Evolutionary conservation across 1,284 basidiomycete genomes (phyloP).

Genomic region (Uromyces viciae-fabae): DNA sequence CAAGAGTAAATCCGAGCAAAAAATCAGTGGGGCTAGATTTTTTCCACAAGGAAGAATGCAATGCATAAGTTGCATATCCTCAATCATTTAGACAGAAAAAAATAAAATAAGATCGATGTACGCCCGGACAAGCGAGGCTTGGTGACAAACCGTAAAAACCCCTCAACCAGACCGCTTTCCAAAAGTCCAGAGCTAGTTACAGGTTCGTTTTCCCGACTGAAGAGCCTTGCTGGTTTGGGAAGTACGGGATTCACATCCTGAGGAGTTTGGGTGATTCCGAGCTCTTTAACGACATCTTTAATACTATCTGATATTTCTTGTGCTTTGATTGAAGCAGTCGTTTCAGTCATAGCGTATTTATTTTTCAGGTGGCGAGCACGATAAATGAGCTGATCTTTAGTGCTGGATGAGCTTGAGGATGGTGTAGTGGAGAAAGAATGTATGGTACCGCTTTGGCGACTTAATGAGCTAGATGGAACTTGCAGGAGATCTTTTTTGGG

Average conservation of each 20-base stretch:
- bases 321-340: constrained; percentile 55
- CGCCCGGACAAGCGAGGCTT: constrained; percentile 63
- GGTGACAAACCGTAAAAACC: constrained; percentile 75
- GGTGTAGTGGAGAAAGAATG: not conserved
- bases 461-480: not conserved
- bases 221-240: constrained; percentile 70
- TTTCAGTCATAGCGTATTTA: not conserved
- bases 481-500: not conserved
- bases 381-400: constrained; percentile 40
- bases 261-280: constrained; percentile 64
- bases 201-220: constrained; percentile 66
- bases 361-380: constrained; percentile 30
- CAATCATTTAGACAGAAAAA: not conserved
- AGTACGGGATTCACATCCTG: constrained; percentile 65
- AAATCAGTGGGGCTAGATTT: too few relatives aligned
- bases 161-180: constrained; percentile 86
- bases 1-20: not conserved
- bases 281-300: constrained; percentile 62
- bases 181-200: constrained; percentile 93
- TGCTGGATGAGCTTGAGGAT: not conserved
- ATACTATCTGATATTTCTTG: constrained; percentile 64
- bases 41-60: not conserved
- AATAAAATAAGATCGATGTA: constrained; percentile 47
- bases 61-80: too few relatives aligned
- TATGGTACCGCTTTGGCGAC: not conserved